phyloP scores from a whole-genome alignment of 306 rosid species.

The Mucuna pruriens region DNA sequence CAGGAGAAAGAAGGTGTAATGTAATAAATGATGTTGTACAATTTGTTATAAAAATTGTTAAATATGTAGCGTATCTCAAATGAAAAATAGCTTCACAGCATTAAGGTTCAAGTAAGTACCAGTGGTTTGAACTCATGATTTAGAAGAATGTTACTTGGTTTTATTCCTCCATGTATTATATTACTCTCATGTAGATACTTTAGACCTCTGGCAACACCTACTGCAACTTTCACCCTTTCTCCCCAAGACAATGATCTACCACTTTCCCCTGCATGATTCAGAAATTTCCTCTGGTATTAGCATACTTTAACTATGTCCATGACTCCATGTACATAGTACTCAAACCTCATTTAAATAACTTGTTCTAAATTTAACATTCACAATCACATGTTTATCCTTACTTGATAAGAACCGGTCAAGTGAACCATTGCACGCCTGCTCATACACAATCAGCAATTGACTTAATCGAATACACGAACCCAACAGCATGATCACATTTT shows the following conservation, averaged over 20 bases:
- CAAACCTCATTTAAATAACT: slow-evolving; percentile 1
- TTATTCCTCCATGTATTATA: slow-evolving; percentile 76
- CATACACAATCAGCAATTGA: slow-evolving; percentile 64
- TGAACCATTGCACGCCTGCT: slow-evolving; percentile 74
- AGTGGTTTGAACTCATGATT: slow-evolving; percentile 68
- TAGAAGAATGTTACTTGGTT: slow-evolving; percentile 81
- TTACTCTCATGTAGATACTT: slow-evolving; percentile 67
- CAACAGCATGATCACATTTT: slow-evolving; percentile 70
- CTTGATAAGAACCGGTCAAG: slow-evolving; percentile 70
- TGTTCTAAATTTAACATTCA: neutral
- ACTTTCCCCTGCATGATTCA: slow-evolving; percentile 53
- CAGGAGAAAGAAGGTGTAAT: too few species aligned
- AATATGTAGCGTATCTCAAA: too few species aligned
- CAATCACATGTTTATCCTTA: slow-evolving; percentile 44
- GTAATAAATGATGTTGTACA: too few species aligned
- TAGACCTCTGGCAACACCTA: slow-evolving; percentile 70
- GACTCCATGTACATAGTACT: neutral
- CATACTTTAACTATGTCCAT: neutral
- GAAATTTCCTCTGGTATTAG: neutral
- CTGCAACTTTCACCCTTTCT: slow-evolving; percentile 77
- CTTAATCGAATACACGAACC: slow-evolving; percentile 68
- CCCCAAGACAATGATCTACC: slow-evolving; percentile 64
- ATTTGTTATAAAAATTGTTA: too few species aligned
- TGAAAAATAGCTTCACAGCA: neutral
- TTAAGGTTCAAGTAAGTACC: slow-evolving; percentile 53